These are phyloP conservation scores for Exophiala alcalophila DNA, from an alignment of 2,329 filamentous ascomycete species.

Conservation along the genomic window DNA sequence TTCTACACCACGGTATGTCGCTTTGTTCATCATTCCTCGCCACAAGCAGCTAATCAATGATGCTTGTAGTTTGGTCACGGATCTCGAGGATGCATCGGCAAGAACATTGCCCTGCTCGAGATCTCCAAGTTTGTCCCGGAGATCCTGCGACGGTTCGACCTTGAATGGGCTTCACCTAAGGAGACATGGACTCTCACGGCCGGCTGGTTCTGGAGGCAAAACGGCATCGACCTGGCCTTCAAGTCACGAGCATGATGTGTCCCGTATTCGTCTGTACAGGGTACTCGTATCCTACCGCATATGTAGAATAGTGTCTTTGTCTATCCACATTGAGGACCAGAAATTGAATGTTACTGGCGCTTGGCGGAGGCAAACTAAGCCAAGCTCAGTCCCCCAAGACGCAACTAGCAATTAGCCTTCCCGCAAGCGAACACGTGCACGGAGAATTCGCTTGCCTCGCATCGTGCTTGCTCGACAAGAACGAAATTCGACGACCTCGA, in stretches of 20 bases:
- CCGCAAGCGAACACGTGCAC: no score
- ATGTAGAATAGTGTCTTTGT: no score
- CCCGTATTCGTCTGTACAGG: no score
- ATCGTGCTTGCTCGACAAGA: no score
- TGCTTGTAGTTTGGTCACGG: conserved; percentile 32
- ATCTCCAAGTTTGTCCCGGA: conserved; percentile 39
- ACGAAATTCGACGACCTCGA: no score
- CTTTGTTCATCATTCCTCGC: background rate
- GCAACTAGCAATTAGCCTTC: no score
- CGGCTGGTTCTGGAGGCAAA: conserved; percentile 10
- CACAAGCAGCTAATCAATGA: background rate
- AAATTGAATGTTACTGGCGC: no score
- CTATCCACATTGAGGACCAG: no score
- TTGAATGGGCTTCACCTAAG: conserved; percentile 1
- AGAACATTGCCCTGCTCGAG: conserved; percentile 39
- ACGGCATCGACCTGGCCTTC: background rate
- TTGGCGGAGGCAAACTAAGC: no score
- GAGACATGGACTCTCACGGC: conserved; percentile 6
- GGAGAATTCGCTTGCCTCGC: no score
- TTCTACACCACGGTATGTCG: conserved; percentile 1
- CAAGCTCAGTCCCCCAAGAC: no score
- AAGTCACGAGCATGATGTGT: background rate
- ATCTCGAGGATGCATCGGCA: conserved; percentile 34
- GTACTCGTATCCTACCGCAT: no score
- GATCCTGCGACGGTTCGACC: conserved; percentile 33